Percentiles rank a stretch among this genome's conserved stretches.
Conservation (phyloP, 2,329 filamentous ascomycete species). For the Hymenoscyphus scutula region DNA sequence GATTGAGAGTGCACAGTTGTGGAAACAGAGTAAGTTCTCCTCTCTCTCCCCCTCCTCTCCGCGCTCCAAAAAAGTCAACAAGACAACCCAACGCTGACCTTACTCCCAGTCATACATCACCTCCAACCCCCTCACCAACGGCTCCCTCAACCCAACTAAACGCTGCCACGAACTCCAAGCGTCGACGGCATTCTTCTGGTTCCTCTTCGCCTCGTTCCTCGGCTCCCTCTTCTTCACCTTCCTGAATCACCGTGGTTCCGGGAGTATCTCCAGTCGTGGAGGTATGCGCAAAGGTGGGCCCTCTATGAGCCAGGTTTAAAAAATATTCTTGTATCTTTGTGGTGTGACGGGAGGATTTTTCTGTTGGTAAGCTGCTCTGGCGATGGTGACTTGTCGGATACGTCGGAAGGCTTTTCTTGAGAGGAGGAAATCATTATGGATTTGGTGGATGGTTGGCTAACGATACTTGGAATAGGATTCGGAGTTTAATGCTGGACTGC, state of each 20-base stretch:
- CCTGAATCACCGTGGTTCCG: slow-evolving; percentile 14
- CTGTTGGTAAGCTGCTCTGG: too few relatives aligned
- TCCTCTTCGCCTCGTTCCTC: slow-evolving; percentile 64
- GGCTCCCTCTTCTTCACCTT: slow-evolving; percentile 51
- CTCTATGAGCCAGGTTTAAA: slow-evolving; percentile 55
- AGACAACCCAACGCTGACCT: too few relatives aligned
- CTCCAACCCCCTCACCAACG: slow-evolving; percentile 57
- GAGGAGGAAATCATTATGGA: too few relatives aligned
- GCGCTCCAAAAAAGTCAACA: too few relatives aligned
- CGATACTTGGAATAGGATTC: background rate
- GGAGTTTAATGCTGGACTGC: background rate
- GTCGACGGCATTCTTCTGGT: slow-evolving; percentile 74
- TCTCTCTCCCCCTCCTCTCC: too few relatives aligned
- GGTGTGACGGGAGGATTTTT: background rate
- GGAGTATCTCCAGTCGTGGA: slow-evolving; percentile 16
- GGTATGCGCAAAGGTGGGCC: slow-evolving; percentile 41
- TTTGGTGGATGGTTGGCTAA: too few relatives aligned
- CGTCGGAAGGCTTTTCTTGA: too few relatives aligned
- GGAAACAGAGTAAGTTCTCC: slow-evolving; percentile 49
- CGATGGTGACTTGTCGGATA: too few relatives aligned
- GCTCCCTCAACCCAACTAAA: slow-evolving; percentile 56
- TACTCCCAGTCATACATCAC: slow-evolving; percentile 38
- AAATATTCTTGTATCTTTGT: background rate
- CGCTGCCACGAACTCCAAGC: slow-evolving; percentile 76
- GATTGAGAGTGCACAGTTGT: slow-evolving; percentile 68